Base-by-base conservation (phyloP, 306 rosid genomes). In the Arachis hypogaea region DNA sequence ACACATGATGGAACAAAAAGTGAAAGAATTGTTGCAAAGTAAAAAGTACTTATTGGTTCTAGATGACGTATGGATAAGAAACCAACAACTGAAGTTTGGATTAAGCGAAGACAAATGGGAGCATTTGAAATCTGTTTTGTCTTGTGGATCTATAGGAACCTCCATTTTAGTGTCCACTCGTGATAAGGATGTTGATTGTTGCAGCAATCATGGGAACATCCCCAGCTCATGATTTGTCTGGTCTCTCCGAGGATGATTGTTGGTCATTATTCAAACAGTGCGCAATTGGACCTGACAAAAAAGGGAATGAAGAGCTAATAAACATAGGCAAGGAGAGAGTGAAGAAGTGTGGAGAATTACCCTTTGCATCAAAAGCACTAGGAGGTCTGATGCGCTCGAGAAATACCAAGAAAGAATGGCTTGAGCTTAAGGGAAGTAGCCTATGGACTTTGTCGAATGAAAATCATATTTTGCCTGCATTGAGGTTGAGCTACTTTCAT, bases 331-430 rank as follows among this genome's bases (percentile, higher is more conserved):
- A 5, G 28, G 58, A 52, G 9, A 52, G 14, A n/a, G 58, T 14
- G 29, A n/a, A 2, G 9, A 52, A 52, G 6, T 52, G 58, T 6
- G 28, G 28, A 3, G 58, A 29, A 2, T 52, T 29, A 18, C 74
- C 63, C 55, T 64, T 69, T 6, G 64, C 64, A 3, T 64, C 74
- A 55, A 46, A 41, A 41, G 52, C 52, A 16, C 10, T 69, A 4
- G 74, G 74, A 55, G 54, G 42, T 16, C 4, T 41, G 11, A 3
- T 69, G 74, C 42, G 12, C 7, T 16, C 64, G 10, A 40, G 28
- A 7, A 40, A 11, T 5, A 11, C 2, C 7, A 46, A 11, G 6
- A 52, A 69, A 1, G 41, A 55, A 55, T 55, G 74, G 74, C 54
- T 41, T 55, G 63, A 18, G 11, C 9, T 55, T 55, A 36, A 41